phyloP scores from a whole-genome alignment of 73 alveolate genomes.

The Symbiodinium natans region DNA sequence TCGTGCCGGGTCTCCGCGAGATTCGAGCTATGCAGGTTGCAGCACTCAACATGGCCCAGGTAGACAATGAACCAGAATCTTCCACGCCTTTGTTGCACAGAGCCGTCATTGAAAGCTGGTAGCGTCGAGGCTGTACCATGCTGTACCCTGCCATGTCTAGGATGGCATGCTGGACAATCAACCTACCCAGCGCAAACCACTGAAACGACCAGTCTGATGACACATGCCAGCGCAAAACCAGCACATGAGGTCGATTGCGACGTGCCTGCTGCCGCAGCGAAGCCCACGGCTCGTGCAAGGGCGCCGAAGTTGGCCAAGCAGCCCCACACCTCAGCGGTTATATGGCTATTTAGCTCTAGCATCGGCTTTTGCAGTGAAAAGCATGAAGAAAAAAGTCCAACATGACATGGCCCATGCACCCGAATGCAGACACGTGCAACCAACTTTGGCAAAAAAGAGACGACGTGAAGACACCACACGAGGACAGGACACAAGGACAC shows the following conservation, averaged over 20 bases:
- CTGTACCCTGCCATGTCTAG: too few species aligned
- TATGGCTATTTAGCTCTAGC: too few species aligned
- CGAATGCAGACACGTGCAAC: too few species aligned
- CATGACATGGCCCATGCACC: too few species aligned
- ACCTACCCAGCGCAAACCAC: too few species aligned
- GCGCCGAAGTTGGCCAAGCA: conserved; percentile 27
- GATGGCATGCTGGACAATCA: too few species aligned
- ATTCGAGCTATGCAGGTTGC: conserved; percentile 32
- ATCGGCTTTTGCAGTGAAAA: too few species aligned
- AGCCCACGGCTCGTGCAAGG: conserved; percentile 28
- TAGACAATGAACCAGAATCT: conserved; percentile 19
- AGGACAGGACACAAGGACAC: too few species aligned
- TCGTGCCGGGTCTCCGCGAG: conserved; percentile 10
- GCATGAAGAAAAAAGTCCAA: too few species aligned
- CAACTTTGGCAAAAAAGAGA: not conserved
- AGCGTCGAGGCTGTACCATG: too few species aligned
- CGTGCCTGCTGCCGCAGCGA: conserved; percentile 7
- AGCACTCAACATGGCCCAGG: conserved; percentile 59
- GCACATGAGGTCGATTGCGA: not conserved
- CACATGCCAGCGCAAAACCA: too few species aligned
- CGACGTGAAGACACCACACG: not conserved
- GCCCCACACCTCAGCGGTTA: not conserved
- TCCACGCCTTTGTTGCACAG: not conserved
- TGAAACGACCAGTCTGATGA: too few species aligned
- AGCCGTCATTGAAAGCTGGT: not conserved